Base-by-base conservation (phyloP, 306 rosid genomes). In the Vigna mungo region DNA sequence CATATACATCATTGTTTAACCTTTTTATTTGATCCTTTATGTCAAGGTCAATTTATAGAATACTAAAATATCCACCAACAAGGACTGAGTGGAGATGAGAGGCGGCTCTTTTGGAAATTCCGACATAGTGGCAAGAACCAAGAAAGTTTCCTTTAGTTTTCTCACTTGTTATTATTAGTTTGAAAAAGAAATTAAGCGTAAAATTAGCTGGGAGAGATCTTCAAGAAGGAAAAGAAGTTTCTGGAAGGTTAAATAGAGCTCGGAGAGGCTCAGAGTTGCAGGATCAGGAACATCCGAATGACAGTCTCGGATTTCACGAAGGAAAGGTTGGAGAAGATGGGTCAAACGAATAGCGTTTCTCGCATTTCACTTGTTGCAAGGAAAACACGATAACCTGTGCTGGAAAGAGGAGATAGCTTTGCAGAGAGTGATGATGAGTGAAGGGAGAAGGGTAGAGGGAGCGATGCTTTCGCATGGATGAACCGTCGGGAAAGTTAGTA, bases 61-160 rank as follows among this genome's bases (percentile, higher is more conserved):
- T 95, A 80, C 81, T 95, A 23, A 95, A 92, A 80, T 92, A 92
- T 87, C 99, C 99, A 52, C 99, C 99, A 37, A 95, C 98, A 37
- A 92, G 97, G 88, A 95, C 90, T 95, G 89, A 95, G 91, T 76
- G 99, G 99, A 81, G 99, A 92, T 48, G 99, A 95, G 78, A 92
- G 99, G 62, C 99, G 92, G 85, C 97, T 95, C 34, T 81, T 95
- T 53, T 95, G 99, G 99, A 95, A 95, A 91, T 95, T 95, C 36
- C 97, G 99, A n/a, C n/a, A n/a, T n/a, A n/a, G n/a, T n/a, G n/a
- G n/a, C n/a, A n/a, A n/a, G n/a, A n/a, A n/a, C n/a, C n/a, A n/a
- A n/a, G n/a, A n/a, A n/a, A n/a, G n/a, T n/a, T n/a, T n/a, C n/a
- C n/a, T n/a, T n/a, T n/a, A n/a, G n/a, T n/a, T n/a, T n/a, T n/a